phyloP scores from a whole-genome alignment of 345 rosid genomes.

The Syzygium aqueum region DNA sequence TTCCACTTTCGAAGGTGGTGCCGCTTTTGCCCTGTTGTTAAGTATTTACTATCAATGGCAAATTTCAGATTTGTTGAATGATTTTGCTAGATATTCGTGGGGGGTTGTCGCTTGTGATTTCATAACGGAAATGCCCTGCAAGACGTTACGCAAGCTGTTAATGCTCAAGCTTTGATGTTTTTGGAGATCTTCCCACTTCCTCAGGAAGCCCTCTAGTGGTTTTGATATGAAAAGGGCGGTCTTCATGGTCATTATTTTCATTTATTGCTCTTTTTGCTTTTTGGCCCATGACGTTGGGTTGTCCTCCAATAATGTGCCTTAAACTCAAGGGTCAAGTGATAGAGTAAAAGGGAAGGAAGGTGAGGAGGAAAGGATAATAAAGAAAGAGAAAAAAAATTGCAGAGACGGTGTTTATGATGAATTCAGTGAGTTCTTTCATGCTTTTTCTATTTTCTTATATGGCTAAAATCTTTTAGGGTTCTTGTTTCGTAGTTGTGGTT shows the following conservation, averaged over 20 bases:
- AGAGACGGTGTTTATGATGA: background rate
- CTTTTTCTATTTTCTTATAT: background rate
- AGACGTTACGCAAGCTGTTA: background rate
- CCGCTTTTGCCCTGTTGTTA: background rate
- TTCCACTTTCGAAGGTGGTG: background rate
- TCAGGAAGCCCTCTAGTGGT: background rate
- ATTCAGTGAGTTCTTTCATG: background rate
- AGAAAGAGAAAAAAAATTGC: background rate
- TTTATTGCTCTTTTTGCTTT: background rate
- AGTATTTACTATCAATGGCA: background rate
- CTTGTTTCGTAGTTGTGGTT: constrained; percentile 31
- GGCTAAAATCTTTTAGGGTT: background rate
- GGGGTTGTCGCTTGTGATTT: background rate
- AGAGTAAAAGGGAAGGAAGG: background rate
- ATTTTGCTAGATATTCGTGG: background rate
- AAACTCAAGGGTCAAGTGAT: background rate
- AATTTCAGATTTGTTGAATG: background rate
- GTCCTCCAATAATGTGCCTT: background rate
- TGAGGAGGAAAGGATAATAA: background rate
- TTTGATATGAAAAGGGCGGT: background rate
- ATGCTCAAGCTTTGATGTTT: background rate
- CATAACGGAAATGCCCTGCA: background rate
- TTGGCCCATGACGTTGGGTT: background rate
- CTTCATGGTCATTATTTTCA: background rate
- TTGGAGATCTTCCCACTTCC: background rate